These are phyloP conservation scores for Ceratocystis albifundus DNA, from an alignment of 2,329 filamentous ascomycete species.

Conservation along the genomic window DNA sequence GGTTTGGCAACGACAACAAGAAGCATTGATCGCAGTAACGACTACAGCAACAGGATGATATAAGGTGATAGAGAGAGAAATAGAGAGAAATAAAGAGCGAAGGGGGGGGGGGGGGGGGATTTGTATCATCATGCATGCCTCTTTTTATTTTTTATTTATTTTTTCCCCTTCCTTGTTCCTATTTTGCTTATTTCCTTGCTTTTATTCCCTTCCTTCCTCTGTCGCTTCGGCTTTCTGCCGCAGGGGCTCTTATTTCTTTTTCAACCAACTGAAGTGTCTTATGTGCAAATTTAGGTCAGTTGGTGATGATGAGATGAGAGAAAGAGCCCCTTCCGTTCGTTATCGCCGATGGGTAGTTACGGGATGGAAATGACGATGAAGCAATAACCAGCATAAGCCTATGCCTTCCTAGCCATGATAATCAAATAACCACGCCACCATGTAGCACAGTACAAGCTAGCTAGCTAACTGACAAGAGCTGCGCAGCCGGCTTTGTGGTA, in stretches of 20 bases:
- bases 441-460: background rate
- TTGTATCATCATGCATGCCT: constrained; percentile 3
- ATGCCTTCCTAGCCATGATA: background rate
- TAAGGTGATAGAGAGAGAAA: background rate
- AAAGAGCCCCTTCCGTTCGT: too few relatives aligned
- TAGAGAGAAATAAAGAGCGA: background rate
- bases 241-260: background rate
- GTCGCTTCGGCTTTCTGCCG: constrained; percentile 1
- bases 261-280: background rate
- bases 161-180: constrained; percentile 1
- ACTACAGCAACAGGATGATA: background rate
- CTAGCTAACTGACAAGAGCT: too few relatives aligned
- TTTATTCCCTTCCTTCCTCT: background rate
- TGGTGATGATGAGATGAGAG: background rate
- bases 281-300: background rate
- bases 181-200: constrained; percentile 10
- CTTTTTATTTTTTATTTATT: too few relatives aligned
- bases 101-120: background rate
- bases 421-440: background rate
- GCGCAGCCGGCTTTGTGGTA: background rate
- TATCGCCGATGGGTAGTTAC: too few relatives aligned
- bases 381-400: background rate
- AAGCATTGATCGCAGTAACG: background rate
- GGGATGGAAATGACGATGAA: too few relatives aligned
- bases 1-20: background rate